phyloP scores from a whole-genome alignment of 2,329 filamentous ascomycete species.

The Ceratocystis lukuohia region DNA sequence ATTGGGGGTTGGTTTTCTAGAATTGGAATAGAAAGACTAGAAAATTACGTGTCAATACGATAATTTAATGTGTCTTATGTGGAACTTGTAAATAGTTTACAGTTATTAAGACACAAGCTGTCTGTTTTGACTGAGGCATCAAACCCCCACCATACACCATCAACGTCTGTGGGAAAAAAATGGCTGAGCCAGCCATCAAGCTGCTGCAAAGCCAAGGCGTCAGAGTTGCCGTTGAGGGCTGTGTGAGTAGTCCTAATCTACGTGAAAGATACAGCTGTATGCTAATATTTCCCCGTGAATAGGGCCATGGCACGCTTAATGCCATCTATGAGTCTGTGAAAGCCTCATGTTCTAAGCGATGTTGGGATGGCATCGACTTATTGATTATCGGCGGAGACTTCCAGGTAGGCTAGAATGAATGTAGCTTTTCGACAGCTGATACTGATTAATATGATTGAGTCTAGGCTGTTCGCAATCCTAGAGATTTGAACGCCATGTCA shows the following conservation, averaged over 20 bases:
- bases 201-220: conserved; percentile 12
- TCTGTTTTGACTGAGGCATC: neutral
- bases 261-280: neutral
- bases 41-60: neutral
- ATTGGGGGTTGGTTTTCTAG: neutral
- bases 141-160: neutral
- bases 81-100: neutral
- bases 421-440: neutral
- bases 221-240: conserved; percentile 18
- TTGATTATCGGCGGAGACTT: conserved; percentile 96
- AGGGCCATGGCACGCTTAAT: conserved; percentile 86
- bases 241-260: conserved; percentile 6
- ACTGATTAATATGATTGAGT: conserved; percentile 13
- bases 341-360: conserved; percentile 52
- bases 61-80: neutral
- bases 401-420: conserved; percentile 40
- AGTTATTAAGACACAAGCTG: neutral
- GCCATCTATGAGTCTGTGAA: conserved; percentile 76
- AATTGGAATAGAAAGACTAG: neutral
- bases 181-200: neutral
- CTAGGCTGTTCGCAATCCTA: conserved; percentile 72
- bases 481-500: conserved; percentile 77
- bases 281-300: conserved; percentile 19
- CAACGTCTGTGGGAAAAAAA: neutral
- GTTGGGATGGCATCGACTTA: conserved; percentile 67